Conservation (phyloP, 805 yeast genomes). For the Yarrowia hollandica region DNA sequence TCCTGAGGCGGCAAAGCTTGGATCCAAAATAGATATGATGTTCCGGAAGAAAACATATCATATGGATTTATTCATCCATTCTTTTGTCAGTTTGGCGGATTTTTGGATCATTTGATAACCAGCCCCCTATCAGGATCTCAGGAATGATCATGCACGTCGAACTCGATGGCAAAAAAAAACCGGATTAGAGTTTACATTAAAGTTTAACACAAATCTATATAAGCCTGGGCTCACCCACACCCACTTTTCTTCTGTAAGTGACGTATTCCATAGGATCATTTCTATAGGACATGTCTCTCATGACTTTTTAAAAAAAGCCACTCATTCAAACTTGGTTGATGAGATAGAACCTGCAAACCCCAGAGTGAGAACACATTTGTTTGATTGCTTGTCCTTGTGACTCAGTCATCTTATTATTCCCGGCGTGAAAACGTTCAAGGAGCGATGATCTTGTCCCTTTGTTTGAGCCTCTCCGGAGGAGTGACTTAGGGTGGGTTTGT, state of each 20-base stretch:
- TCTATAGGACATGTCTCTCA: conserved; percentile 99
- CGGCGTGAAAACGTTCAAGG: conserved; percentile 46
- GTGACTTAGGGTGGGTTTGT: conserved; percentile 90
- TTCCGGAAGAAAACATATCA: no score
- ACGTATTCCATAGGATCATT: conserved; percentile 99
- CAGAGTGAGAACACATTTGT: conserved; percentile 69
- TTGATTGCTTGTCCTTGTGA: conserved; percentile 65
- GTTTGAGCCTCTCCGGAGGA: conserved; percentile 84
- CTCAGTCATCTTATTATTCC: conserved; percentile 32
- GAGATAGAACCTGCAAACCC: conserved; percentile 92
- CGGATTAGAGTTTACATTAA: background rate
- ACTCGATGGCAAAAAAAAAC: no score
- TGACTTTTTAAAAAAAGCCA: conserved; percentile 98
- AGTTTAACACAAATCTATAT: background rate
- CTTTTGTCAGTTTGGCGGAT: no score
- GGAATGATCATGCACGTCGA: no score
- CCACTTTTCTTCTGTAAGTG: conserved; percentile 50
- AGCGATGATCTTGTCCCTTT: conserved; percentile 99
- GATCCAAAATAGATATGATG: no score
- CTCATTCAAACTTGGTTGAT: conserved; percentile 99
- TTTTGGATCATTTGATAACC: no score
- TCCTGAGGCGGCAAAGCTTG: no score
- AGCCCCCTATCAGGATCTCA: no score
- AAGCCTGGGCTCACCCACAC: background rate
- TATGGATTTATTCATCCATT: no score